phyloP scores from a whole-genome alignment of 768 basidiomycete genomes.

The Lactifluus hygrophoroides region DNA sequence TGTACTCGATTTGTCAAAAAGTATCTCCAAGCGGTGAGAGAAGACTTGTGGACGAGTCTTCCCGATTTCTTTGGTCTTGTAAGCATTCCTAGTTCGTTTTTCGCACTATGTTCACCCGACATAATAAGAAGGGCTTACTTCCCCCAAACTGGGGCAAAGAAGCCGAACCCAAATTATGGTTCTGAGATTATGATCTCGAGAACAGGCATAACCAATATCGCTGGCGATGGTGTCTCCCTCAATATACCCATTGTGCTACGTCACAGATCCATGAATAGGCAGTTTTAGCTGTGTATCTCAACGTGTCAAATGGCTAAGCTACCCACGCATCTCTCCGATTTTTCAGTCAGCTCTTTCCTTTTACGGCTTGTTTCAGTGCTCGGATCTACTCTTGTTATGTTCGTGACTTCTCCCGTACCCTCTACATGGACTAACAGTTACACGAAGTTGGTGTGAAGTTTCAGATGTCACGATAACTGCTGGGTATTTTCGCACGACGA shows the following conservation, averaged over 20 bases:
- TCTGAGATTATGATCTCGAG: neutral
- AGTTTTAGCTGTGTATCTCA: neutral
- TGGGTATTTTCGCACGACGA: neutral
- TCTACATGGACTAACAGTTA: neutral
- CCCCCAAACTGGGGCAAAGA: slow-evolving; percentile 11
- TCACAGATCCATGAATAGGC: neutral
- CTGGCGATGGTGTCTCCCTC: neutral
- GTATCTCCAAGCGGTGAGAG: slow-evolving; percentile 9
- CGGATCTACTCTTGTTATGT: neutral
- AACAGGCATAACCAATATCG: neutral
- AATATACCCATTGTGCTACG: neutral
- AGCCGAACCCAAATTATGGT: slow-evolving; percentile 15
- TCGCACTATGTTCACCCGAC: neutral
- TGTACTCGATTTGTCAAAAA: slow-evolving; percentile 9
- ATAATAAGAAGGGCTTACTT: slow-evolving; percentile 10
- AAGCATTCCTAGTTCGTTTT: neutral
- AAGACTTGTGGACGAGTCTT: slow-evolving; percentile 13
- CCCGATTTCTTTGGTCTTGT: slow-evolving; percentile 15
- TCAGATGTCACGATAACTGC: neutral
- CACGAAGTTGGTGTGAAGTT: neutral
- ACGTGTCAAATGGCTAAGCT: neutral
- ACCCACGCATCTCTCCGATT: neutral
- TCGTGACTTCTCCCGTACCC: neutral
- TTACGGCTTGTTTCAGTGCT: neutral
- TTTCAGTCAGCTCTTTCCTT: neutral